phyloP scores from a whole-genome alignment of 768 basidiomycete genomes.

The Cubamyces sp. region DNA sequence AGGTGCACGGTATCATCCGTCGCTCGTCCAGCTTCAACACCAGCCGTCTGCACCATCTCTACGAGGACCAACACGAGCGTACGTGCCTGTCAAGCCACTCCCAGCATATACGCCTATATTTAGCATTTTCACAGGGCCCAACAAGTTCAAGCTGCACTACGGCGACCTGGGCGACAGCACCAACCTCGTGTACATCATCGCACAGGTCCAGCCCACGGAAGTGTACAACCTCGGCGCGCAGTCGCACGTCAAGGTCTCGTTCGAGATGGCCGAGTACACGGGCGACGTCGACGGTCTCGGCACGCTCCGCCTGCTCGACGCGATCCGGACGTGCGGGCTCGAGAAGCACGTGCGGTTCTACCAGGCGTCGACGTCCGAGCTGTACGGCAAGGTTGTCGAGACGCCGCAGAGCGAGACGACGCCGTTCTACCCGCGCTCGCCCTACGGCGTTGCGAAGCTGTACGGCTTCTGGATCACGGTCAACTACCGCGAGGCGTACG shows the following conservation, averaged over 20 bases:
- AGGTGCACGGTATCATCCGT: slow-evolving; percentile 95
- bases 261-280: slow-evolving; percentile 99
- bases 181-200: slow-evolving; percentile 95
- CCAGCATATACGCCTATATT: slow-evolving; percentile 1
- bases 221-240: slow-evolving; percentile 98
- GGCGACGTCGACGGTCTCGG: slow-evolving; percentile 96
- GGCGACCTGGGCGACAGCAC: slow-evolving; percentile 96
- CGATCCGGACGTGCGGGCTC: slow-evolving; percentile 93
- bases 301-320: slow-evolving; percentile 93
- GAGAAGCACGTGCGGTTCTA: slow-evolving; percentile 95
- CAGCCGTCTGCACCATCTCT: slow-evolving; percentile 90
- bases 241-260: slow-evolving; percentile 98
- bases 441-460: slow-evolving; percentile 95
- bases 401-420: slow-evolving; percentile 96
- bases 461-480: slow-evolving; percentile 91
- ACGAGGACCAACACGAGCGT: slow-evolving; percentile 93
- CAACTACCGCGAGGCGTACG: slow-evolving; percentile 94
- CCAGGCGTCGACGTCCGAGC: slow-evolving; percentile 95
- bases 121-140: slow-evolving; percentile 51
- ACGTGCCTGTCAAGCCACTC: slow-evolving; percentile 35
- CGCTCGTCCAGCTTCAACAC: slow-evolving; percentile 99
- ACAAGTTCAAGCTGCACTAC: slow-evolving; percentile 84
- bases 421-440: slow-evolving; percentile 97
- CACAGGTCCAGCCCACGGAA: slow-evolving; percentile 92
- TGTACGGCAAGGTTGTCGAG: slow-evolving; percentile 96